phyloP scores from a whole-genome alignment of 208 protist genomes.

The Zelonia costaricensis region DNA sequence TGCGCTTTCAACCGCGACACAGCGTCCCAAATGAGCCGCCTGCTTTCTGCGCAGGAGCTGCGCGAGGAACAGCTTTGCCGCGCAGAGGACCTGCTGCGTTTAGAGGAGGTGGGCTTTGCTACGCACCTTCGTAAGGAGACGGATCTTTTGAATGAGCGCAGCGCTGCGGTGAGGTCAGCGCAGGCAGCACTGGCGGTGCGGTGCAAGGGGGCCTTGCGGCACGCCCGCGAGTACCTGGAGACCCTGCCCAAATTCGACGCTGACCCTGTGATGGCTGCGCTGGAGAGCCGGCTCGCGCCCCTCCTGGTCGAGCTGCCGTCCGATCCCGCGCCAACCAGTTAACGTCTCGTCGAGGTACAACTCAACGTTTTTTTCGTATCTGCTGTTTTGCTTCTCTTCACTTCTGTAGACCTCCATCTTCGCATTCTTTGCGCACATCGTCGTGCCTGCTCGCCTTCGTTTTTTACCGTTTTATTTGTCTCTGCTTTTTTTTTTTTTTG shows the following conservation, averaged over 20 bases:
- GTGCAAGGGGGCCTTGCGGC: slow-evolving; percentile 7
- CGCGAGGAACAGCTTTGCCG: not conserved
- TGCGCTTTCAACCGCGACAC: not conserved
- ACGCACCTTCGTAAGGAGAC: slow-evolving; percentile 11
- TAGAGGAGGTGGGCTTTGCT: slow-evolving; percentile 21
- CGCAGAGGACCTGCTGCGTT: slow-evolving; percentile 15
- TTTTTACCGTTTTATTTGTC: not conserved
- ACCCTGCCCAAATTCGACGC: slow-evolving; percentile 7
- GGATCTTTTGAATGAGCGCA: slow-evolving; percentile 12
- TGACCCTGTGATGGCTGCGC: no score
- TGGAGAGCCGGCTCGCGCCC: no score
- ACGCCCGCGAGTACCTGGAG: slow-evolving; percentile 10
- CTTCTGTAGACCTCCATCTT: no score
- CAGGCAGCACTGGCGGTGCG: slow-evolving; percentile 8
- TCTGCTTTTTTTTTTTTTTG: not conserved
- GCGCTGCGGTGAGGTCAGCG: slow-evolving; percentile 2
- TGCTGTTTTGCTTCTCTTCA: no score
- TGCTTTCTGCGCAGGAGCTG: not conserved
- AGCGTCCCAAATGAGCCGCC: not conserved
- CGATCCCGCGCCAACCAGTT: no score
- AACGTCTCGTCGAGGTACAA: no score
- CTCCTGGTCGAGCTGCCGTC: no score
- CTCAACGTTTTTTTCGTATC: no score
- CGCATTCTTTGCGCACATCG: no score
- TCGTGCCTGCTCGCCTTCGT: not conserved